A percentile compares a stretch with the other conserved stretches of the same genome.
These are phyloP conservation scores for Mortierella sp. DNA, from an alignment of 371 early-diverging fungal genomes.

Conservation along the genomic window DNA sequence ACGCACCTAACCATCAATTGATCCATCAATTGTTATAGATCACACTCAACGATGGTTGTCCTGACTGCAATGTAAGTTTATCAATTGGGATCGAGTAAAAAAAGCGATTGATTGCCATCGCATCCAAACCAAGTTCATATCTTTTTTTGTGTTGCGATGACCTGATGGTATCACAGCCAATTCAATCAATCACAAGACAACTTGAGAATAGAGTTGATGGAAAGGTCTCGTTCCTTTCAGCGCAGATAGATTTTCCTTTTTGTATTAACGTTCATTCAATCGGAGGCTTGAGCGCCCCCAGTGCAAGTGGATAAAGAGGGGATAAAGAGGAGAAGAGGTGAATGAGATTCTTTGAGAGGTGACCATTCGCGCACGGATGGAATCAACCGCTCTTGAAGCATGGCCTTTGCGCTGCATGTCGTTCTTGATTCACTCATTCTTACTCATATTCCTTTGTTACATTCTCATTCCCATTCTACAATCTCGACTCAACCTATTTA, in stretches of 20 bases:
- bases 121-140: neutral
- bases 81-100: neutral
- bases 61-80: constrained; percentile 40
- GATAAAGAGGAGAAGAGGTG: neutral
- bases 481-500: neutral
- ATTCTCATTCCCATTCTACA: constrained; percentile 1
- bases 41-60: constrained; percentile 34
- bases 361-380: constrained; percentile 1
- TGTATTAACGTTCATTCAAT: neutral
- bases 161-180: neutral
- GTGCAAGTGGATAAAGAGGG: neutral
- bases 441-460: neutral
- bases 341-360: neutral
- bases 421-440: neutral
- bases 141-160: too few species aligned
- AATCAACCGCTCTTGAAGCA: neutral
- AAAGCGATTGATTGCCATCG: neutral
- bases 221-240: neutral
- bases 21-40: constrained; percentile 9
- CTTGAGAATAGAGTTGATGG: neutral
- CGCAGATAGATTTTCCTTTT: too few species aligned
- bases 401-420: neutral
- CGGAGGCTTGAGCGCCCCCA: neutral
- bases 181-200: neutral
- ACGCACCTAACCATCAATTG: neutral